These are phyloP conservation scores for Apiotrichum mycotoxinovorans DNA, from an alignment of 1,284 basidiomycete genomes.

Conservation along the genomic window DNA sequence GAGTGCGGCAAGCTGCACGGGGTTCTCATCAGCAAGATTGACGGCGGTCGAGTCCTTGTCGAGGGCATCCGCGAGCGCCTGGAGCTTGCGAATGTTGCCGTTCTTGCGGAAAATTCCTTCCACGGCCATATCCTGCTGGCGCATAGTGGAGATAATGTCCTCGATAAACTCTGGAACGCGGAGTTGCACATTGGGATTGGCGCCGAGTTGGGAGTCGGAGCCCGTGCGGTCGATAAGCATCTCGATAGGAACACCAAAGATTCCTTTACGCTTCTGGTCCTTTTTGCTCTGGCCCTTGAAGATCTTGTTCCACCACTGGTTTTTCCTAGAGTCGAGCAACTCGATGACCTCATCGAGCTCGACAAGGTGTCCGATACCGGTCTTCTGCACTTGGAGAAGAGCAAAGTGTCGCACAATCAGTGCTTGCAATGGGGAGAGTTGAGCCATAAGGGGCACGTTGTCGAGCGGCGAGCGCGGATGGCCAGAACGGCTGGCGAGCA, in stretches of 20 bases:
- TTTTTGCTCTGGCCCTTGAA: slow-evolving; percentile 87
- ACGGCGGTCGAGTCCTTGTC: slow-evolving; percentile 88
- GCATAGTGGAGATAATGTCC: slow-evolving; percentile 96
- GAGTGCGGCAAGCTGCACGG: slow-evolving; percentile 92
- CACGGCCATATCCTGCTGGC: slow-evolving; percentile 98
- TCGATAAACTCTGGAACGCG: slow-evolving; percentile 96
- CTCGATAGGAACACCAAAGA: slow-evolving; percentile 91
- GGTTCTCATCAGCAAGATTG: slow-evolving; percentile 89
- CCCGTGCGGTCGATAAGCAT: slow-evolving; percentile 92
- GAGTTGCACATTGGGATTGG: slow-evolving; percentile 78
- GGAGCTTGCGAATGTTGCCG: slow-evolving; percentile 90
- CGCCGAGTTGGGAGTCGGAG: slow-evolving; percentile 78
- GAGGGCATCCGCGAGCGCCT: slow-evolving; percentile 84
- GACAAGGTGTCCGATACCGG: slow-evolving; percentile 70
- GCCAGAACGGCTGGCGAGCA: slow-evolving; percentile 62
- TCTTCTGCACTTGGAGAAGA: slow-evolving; percentile 69
- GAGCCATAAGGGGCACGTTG: slow-evolving; percentile 73
- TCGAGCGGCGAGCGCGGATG: slow-evolving; percentile 41
- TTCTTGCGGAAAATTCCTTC: slow-evolving; percentile 99
- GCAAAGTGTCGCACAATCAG: slow-evolving; percentile 91
- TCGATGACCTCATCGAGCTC: slow-evolving; percentile 92
- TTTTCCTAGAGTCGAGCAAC: slow-evolving; percentile 87
- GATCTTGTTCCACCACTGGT: slow-evolving; percentile 92
- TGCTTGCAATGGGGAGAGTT: slow-evolving; percentile 77
- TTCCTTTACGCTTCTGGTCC: slow-evolving; percentile 84